Evolutionary conservation across 768 basidiomycete species (phyloP).

Genomic region (Pisolithus microcarpus): DNA sequence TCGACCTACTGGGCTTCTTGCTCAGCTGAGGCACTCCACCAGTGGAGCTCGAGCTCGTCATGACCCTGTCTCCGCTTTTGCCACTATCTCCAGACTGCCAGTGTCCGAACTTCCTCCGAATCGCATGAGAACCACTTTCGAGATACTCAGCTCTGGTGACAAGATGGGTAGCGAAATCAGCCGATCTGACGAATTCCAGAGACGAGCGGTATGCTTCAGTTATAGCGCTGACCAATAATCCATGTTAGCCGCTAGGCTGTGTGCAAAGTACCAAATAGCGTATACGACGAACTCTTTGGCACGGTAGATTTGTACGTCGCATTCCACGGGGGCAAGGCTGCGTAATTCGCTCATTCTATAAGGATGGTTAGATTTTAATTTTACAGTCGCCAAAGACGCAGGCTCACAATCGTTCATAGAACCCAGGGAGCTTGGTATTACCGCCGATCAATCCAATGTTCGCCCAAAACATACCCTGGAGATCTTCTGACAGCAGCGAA

Average conservation of each 20-base stretch:
- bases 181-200: constrained; percentile 45
- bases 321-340: constrained; percentile 75
- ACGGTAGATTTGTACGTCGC: constrained; percentile 65
- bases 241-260: constrained; percentile 9
- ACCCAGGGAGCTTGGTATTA: constrained; percentile 65
- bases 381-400: constrained; percentile 7
- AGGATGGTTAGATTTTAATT: constrained; percentile 11
- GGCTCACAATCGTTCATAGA: constrained; percentile 69
- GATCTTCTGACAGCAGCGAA: constrained; percentile 62
- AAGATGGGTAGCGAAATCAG: constrained; percentile 45
- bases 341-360: constrained; percentile 66
- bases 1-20: constrained; percentile 23
- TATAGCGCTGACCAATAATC: constrained; percentile 44
- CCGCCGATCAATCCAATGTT: constrained; percentile 91
- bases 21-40: constrained; percentile 20
- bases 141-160: constrained; percentile 80
- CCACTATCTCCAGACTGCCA: constrained; percentile 37
- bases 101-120: constrained; percentile 66
- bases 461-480: constrained; percentile 93
- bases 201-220: constrained; percentile 61
- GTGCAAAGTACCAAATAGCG: constrained; percentile 2
- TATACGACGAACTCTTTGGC: constrained; percentile 58
- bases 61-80: constrained; percentile 19
- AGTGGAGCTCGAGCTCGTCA: constrained; percentile 8
- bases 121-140: constrained; percentile 72